Evolutionary conservation across 306 rosid genomes (phyloP).

Genomic region (Sicyos baderoa): DNA sequence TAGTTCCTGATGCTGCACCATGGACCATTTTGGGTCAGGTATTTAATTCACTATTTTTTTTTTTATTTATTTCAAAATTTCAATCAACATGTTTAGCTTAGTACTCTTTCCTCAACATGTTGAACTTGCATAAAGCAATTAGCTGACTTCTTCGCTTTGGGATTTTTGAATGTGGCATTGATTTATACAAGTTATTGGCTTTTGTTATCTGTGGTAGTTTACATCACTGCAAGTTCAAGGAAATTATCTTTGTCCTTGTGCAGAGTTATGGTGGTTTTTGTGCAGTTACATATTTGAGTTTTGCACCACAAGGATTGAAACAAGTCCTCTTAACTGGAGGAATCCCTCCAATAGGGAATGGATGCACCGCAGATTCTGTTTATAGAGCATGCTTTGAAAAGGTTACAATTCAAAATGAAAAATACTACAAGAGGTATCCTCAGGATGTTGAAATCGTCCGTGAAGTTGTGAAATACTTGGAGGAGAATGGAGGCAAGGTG

Average conservation of each 20-base stretch:
- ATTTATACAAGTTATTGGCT: not conserved
- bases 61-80: slow-evolving; percentile 15
- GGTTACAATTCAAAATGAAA: slow-evolving; percentile 56
- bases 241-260: slow-evolving; percentile 21
- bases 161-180: not conserved
- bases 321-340: slow-evolving; percentile 91
- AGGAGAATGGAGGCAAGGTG: slow-evolving; percentile 73
- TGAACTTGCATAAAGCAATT: slow-evolving; percentile 4
- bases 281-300: slow-evolving; percentile 84
- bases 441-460: slow-evolving; percentile 63
- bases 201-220: not conserved
- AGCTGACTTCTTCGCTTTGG: not conserved
- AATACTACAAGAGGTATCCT: slow-evolving; percentile 92
- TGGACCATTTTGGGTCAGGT: slow-evolving; percentile 98
- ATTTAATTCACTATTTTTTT: slow-evolving; percentile 19
- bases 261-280: slow-evolving; percentile 96
- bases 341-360: slow-evolving; percentile 73
- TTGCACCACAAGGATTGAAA: slow-evolving; percentile 77
- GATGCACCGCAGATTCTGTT: slow-evolving; percentile 69
- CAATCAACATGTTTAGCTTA: slow-evolving; percentile 15
- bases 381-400: slow-evolving; percentile 68
- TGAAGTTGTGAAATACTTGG: slow-evolving; percentile 69
- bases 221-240: not conserved
- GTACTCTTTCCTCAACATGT: slow-evolving; percentile 4
- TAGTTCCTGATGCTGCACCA: slow-evolving; percentile 78